Conservation (phyloP, 1,284 basidiomycete species). For the Trichosporon faecale region DNA sequence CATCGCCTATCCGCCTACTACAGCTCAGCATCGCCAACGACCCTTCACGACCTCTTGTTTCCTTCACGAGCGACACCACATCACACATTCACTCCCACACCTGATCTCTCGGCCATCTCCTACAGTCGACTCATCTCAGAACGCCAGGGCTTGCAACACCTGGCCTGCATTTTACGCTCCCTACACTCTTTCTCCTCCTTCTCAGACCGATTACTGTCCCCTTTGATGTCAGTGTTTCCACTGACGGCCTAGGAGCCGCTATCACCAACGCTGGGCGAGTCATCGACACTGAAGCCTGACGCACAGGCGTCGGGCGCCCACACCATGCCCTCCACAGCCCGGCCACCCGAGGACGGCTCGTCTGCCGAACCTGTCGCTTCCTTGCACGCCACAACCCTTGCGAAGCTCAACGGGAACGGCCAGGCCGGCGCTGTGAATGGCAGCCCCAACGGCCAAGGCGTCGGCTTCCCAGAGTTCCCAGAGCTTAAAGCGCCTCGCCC, state of each 20-base stretch:
- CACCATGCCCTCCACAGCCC: not conserved
- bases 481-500: not conserved
- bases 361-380: not conserved
- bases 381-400: not conserved
- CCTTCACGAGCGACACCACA: not conserved
- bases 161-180: not conserved
- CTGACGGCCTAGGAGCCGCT: not conserved
- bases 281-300: not conserved
- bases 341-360: not conserved
- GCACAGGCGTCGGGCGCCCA: slow-evolving; percentile 5
- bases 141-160: not conserved
- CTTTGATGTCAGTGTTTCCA: not conserved
- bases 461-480: not conserved
- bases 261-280: not conserved
- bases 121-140: not conserved
- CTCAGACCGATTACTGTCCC: not conserved
- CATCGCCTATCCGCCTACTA: not conserved
- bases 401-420: slow-evolving; percentile 1
- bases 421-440: not conserved
- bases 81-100: not conserved
- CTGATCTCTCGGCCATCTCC: not conserved
- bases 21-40: not conserved
- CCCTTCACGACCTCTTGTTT: not conserved
- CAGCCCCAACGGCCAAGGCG: not conserved
- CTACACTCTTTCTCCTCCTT: not conserved